A percentile compares a stretch with the other conserved stretches of the same genome.
Conservation (phyloP, 345 rosid genomes). For the Rubroshorea leprosula region DNA sequence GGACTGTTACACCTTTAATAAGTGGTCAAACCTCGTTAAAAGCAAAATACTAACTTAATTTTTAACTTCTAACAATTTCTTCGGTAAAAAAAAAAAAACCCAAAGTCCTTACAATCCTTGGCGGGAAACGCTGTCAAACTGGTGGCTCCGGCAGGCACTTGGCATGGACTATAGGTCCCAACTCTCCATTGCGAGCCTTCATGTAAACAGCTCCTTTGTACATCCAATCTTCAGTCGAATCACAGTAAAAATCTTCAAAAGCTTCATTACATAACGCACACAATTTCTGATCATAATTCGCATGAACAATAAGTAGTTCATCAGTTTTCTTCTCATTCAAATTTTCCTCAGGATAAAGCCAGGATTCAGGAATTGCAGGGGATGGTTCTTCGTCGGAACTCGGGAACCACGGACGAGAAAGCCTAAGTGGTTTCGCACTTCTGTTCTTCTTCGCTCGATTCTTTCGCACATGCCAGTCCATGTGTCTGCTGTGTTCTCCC, state of each 20-base stretch:
- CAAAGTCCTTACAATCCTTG: too few species aligned
- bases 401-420: conserved; percentile 20
- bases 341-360: neutral
- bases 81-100: too few species aligned
- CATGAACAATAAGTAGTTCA: conserved; percentile 15
- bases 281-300: conserved; percentile 24
- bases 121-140: too few species aligned
- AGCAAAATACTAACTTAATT: too few species aligned
- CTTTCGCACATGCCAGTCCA: conserved; percentile 45
- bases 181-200: neutral
- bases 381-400: conserved; percentile 2
- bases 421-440: neutral
- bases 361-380: neutral
- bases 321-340: conserved; percentile 10
- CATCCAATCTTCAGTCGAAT: conserved; percentile 48
- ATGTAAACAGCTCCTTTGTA: conserved; percentile 33
- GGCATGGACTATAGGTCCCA: conserved; percentile 72
- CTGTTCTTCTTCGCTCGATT: conserved; percentile 14
- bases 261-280: conserved; percentile 34
- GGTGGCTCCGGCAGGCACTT: conserved; percentile 38
- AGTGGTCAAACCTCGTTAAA: too few species aligned
- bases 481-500: conserved; percentile 34
- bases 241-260: conserved; percentile 40
- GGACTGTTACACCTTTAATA: too few species aligned
- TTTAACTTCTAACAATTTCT: too few species aligned